Evolutionary conservation across 495 filamentous ascomycete genomes (phyloP).

Genomic region (Hypoxylon rickii): DNA sequence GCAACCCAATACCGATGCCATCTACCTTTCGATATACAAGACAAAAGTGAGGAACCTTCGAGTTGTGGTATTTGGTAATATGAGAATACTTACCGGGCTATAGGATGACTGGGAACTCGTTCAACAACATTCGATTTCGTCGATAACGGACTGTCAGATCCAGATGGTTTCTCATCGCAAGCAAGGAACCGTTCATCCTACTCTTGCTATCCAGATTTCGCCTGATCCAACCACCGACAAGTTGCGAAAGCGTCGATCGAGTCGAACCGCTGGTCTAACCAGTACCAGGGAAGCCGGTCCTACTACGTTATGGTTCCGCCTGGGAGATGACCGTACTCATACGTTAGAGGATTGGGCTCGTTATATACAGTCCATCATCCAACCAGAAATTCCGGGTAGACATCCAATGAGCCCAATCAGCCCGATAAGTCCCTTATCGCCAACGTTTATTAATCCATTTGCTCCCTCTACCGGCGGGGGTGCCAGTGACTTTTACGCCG

Average conservation of each 20-base stretch:
- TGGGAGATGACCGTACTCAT: slow-evolving; percentile 44
- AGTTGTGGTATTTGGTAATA: neutral
- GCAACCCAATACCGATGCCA: slow-evolving; percentile 41
- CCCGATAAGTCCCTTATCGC: slow-evolving; percentile 48
- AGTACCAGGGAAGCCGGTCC: slow-evolving; percentile 48
- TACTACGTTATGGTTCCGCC: slow-evolving; percentile 48
- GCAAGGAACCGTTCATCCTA: slow-evolving; percentile 53
- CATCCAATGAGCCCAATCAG: slow-evolving; percentile 48
- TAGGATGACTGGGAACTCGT: slow-evolving; percentile 57
- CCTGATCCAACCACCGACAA: slow-evolving; percentile 57
- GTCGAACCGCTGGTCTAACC: slow-evolving; percentile 55
- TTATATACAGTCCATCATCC: slow-evolving; percentile 49
- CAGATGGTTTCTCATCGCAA: slow-evolving; percentile 59
- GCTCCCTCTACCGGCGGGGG: slow-evolving; percentile 40
- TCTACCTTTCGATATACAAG: slow-evolving; percentile 61
- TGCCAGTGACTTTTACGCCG: slow-evolving; percentile 38
- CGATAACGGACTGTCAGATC: slow-evolving; percentile 57
- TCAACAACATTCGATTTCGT: slow-evolving; percentile 53
- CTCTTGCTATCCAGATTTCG: slow-evolving; percentile 55
- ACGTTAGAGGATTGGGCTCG: slow-evolving; percentile 52
- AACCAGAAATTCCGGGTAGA: slow-evolving; percentile 40
- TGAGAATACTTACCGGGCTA: slow-evolving; percentile 22
- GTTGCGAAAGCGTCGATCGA: slow-evolving; percentile 60
- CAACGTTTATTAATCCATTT: slow-evolving; percentile 53
- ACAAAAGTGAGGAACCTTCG: slow-evolving; percentile 47